phyloP scores from a whole-genome alignment of 495 filamentous ascomycete species.

The Cairneyella variabilis region DNA sequence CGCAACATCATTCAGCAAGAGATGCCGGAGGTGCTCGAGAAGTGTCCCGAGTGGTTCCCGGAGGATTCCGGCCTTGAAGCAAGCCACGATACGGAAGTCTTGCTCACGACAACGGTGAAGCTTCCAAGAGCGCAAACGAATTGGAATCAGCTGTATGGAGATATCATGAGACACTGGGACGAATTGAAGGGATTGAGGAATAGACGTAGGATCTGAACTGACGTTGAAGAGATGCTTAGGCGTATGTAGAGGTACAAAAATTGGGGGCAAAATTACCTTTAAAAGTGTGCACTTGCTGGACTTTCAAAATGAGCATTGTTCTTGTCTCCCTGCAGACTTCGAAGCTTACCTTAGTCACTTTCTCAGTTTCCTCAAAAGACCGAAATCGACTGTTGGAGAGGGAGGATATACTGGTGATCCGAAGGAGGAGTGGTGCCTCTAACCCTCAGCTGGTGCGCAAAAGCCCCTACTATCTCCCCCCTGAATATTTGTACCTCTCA shows the following conservation, averaged over 20 bases:
- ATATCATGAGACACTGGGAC: constrained; percentile 19
- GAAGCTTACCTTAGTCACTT: no score
- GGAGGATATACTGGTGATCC: no score
- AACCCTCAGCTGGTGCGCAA: no score
- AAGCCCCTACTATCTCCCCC: no score
- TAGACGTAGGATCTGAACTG: constrained; percentile 29
- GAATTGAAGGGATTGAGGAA: constrained; percentile 30
- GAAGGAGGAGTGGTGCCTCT: no score
- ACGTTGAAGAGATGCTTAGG: constrained; percentile 23
- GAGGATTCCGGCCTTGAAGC: neutral
- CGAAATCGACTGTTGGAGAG: no score
- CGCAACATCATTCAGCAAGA: constrained; percentile 21
- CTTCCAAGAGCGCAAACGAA: constrained; percentile 21
- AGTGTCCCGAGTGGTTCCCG: constrained; percentile 7
- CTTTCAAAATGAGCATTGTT: no score
- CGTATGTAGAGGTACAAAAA: constrained; percentile 1
- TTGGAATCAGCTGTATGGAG: constrained; percentile 26
- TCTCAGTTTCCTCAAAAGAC: no score
- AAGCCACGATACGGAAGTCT: neutral
- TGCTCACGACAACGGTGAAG: neutral
- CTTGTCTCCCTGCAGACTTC: no score
- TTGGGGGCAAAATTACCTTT: neutral
- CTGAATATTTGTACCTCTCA: no score
- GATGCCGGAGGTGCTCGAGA: neutral
- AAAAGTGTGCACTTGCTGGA: no score